These are phyloP conservation scores for Hypoxylon sp. DNA, from an alignment of 2,329 filamentous ascomycete species.

Conservation along the genomic window DNA sequence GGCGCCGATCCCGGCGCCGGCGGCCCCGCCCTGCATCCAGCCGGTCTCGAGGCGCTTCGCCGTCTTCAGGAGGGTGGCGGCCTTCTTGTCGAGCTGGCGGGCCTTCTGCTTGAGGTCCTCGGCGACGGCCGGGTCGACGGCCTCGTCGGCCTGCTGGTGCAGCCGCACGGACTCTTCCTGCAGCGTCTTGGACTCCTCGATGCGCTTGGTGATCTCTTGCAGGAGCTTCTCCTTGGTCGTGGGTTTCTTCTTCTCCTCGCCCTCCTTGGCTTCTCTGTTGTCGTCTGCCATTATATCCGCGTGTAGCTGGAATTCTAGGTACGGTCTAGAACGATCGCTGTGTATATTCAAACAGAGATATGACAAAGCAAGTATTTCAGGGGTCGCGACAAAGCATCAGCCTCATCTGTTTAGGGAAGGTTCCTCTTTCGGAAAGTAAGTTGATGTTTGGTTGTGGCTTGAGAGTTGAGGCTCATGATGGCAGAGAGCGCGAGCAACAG, in stretches of 20 bases:
- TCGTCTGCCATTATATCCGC: slow-evolving; percentile 33
- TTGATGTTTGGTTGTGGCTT: slow-evolving; percentile 38
- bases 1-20: slow-evolving; percentile 51
- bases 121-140: slow-evolving; percentile 44
- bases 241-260: slow-evolving; percentile 33
- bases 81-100: slow-evolving; percentile 48
- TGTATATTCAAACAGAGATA: too few relatives aligned
- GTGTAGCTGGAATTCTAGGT: background rate
- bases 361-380: too few relatives aligned
- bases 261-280: slow-evolving; percentile 17
- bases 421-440: slow-evolving; percentile 36
- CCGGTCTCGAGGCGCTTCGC: slow-evolving; percentile 50
- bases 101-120: slow-evolving; percentile 48
- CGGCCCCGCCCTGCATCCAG: slow-evolving; percentile 50
- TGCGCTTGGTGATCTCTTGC: slow-evolving; percentile 48
- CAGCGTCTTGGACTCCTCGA: slow-evolving; percentile 49
- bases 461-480: slow-evolving; percentile 31
- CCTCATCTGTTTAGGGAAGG: slow-evolving; percentile 31
- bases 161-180: slow-evolving; percentile 47
- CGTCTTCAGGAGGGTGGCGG: slow-evolving; percentile 48
- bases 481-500: background rate
- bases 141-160: slow-evolving; percentile 46
- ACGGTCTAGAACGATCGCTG: background rate
- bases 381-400: slow-evolving; percentile 16
- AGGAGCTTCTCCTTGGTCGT: slow-evolving; percentile 50